Base-by-base conservation (phyloP, 2,329 filamentous ascomycete genomes). In the Cercospora sesami region DNA sequence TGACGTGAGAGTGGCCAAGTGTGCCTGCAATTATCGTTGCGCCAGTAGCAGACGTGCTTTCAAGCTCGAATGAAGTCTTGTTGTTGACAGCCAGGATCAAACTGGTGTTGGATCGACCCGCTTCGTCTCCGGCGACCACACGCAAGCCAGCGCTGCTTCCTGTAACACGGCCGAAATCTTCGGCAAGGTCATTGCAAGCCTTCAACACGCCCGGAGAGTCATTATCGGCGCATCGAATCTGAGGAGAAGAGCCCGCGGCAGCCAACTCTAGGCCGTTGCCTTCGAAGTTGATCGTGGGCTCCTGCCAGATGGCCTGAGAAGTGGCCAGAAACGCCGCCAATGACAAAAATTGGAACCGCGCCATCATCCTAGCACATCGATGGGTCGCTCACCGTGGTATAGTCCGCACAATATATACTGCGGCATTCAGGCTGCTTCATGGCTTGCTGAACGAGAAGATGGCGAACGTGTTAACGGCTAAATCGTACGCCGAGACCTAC, bases 121-220 rank as follows among this genome's bases (percentile, higher is more conserved):
- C 90, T 90, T 28, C 80, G 83, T 8, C 89, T 89, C 0, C 28
- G 18, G 55, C n/a, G 10, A 59, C 55, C 14, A 59, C 9, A 21
- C 2, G 28, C 9, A 59, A 33, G 55, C 16, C 55, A 30, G 30
- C 55, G 12, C 33, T 36, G 28, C 26, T 59, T 36, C 55, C 55
- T 23, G 89, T 91, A 4, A 91, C 89, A n/a, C 87, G 86, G 16
- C 89, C 89, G 79, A 92, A 90, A 77, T 92, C 90, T 4, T 82
- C 75, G 0, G 89, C 88, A 9, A 92, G 83, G 77, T 92, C 90
- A 45, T 87, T 83, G 0, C 88, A 90, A 5, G 88, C 89, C 28
- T 89, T 85, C 64, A 91, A 83, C 0, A 91, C 90, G 66, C 89
- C 90, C 80, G 87, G 89, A 81, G 86, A 90, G 68, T 91, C 89